Conservation (phyloP, 768 basidiomycete species). For the Hygrophorus pudorinus region DNA sequence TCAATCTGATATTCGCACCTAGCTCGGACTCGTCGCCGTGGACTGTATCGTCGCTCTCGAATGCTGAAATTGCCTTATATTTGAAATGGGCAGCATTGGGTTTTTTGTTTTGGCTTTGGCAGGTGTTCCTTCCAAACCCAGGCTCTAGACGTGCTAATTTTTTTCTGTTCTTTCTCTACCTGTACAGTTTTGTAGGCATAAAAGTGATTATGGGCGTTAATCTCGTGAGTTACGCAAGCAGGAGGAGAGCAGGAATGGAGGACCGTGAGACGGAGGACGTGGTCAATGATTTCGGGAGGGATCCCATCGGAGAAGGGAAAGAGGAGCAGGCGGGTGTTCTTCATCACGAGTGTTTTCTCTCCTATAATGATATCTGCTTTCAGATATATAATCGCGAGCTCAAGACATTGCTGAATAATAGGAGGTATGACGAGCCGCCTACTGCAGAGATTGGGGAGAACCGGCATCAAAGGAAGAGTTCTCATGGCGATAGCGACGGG, state of each 20-base stretch:
- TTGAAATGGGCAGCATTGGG: conserved; percentile 59
- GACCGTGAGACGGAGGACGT: conserved; percentile 61
- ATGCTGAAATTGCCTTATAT: conserved; percentile 41
- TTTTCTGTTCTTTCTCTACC: neutral
- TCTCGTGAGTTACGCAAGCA: conserved; percentile 73
- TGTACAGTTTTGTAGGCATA: conserved; percentile 63
- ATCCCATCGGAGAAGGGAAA: conserved; percentile 83
- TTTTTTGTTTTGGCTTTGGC: conserved; percentile 81
- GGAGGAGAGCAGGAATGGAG: conserved; percentile 69
- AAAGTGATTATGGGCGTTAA: conserved; percentile 92
- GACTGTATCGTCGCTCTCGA: conserved; percentile 33
- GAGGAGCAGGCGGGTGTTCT: conserved; percentile 61
- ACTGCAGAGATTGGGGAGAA: conserved; percentile 67
- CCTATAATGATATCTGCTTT: neutral
- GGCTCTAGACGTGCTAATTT: neutral
- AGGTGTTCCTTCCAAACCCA: conserved; percentile 11
- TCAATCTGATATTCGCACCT: conserved; percentile 49
- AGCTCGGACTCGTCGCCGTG: conserved; percentile 35
- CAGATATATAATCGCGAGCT: conserved; percentile 80
- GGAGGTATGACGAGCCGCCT: conserved; percentile 54
- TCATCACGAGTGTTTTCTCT: neutral
- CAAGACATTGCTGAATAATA: conserved; percentile 58
- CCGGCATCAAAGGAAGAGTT: conserved; percentile 19
- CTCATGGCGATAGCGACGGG: conserved; percentile 17
- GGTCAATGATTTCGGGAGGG: conserved; percentile 82